Percentiles rank a stretch among this genome's conserved stretches.
Conservation (phyloP, 305 asterid species). For the Fraxinus paxiana region DNA sequence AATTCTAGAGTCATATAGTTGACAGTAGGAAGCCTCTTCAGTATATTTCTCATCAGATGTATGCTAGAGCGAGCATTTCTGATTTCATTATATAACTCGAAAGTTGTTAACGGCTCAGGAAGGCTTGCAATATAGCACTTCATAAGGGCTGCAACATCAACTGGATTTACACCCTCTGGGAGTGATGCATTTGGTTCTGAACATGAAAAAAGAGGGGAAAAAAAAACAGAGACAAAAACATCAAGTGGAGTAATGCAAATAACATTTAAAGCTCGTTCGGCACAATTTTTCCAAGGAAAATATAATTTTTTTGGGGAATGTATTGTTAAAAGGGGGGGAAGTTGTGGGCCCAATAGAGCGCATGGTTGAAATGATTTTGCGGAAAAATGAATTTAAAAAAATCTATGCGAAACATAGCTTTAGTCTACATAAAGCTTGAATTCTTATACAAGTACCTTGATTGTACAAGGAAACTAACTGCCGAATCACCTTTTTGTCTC, state of each 20-base stretch:
- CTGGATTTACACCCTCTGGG: constrained; percentile 59
- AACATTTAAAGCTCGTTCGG: background rate
- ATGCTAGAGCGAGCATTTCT: constrained; percentile 59
- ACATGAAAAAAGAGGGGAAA: background rate
- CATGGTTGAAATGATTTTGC: background rate
- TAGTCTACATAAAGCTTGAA: background rate
- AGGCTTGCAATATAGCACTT: constrained; percentile 76
- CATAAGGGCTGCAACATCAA: constrained; percentile 65
- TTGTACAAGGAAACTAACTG: constrained; percentile 64
- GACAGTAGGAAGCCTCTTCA: constrained; percentile 69
- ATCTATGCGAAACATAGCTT: background rate
- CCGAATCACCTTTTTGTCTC: constrained; percentile 60
- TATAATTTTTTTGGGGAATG: background rate
- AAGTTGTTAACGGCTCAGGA: constrained; percentile 72
- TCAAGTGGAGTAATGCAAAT: constrained; percentile 17
- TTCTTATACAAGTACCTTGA: constrained; percentile 46
- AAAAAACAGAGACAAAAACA: background rate
- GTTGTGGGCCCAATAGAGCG: background rate
- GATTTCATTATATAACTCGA: constrained; percentile 59
- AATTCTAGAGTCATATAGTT: constrained; percentile 73
- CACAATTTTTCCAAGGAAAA: background rate
- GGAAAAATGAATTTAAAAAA: background rate
- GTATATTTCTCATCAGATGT: constrained; percentile 53
- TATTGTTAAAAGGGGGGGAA: background rate
- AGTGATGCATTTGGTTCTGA: constrained; percentile 60